phyloP scores from a whole-genome alignment of 768 basidiomycete species.

The Tremella yokohamensis region DNA sequence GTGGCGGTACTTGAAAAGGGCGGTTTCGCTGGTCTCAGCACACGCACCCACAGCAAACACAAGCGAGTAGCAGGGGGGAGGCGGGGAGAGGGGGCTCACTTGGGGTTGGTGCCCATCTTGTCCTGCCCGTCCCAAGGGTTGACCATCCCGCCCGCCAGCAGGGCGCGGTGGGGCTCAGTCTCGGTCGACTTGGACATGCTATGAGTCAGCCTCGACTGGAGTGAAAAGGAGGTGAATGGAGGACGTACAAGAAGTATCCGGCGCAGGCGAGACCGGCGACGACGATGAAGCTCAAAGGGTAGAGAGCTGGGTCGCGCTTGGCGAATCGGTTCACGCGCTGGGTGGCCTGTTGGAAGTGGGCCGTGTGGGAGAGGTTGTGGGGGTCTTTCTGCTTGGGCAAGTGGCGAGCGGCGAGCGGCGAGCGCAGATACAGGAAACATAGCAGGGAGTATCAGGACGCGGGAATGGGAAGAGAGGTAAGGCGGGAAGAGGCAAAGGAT shows the following conservation, averaged over 20 bases:
- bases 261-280: slow-evolving; percentile 40
- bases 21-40: background rate
- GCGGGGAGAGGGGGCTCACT: slow-evolving; percentile 20
- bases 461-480: too few relatives aligned
- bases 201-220: background rate
- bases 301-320: slow-evolving; percentile 50
- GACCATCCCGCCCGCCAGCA: slow-evolving; percentile 35
- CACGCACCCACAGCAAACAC: background rate
- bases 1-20: slow-evolving; percentile 10
- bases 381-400: slow-evolving; percentile 29
- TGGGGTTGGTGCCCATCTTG: slow-evolving; percentile 43
- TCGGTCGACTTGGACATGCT: slow-evolving; percentile 44
- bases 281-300: slow-evolving; percentile 47
- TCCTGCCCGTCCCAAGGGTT: slow-evolving; percentile 43
- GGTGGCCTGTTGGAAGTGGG: slow-evolving; percentile 41
- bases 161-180: slow-evolving; percentile 34
- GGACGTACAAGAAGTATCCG: slow-evolving; percentile 50
- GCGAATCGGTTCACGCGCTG: slow-evolving; percentile 48
- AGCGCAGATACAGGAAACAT: too few relatives aligned
- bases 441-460: too few relatives aligned
- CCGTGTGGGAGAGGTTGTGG: slow-evolving; percentile 37
- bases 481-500: too few relatives aligned
- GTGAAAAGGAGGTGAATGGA: background rate
- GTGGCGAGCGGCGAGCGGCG: background rate
- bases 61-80: background rate